These are phyloP conservation scores for Recurvomyces mirabilis DNA, from an alignment of 495 filamentous ascomycete genomes.

Conservation along the genomic window DNA sequence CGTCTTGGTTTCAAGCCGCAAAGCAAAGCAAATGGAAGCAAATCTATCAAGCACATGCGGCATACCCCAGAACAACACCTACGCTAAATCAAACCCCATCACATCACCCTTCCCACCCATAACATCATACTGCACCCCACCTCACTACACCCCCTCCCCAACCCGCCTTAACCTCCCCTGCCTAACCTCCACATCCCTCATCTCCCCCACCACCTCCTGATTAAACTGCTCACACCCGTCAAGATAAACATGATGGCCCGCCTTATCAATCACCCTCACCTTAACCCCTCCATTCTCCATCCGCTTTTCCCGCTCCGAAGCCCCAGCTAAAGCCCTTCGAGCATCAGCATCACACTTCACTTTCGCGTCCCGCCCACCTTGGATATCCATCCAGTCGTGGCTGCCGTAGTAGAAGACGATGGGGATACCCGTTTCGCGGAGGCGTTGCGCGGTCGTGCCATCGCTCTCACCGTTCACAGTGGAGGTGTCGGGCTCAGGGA, in stretches of 20 bases:
- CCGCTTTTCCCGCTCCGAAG: constrained; percentile 55
- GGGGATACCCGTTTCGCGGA: constrained; percentile 64
- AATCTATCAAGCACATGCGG: too few relatives aligned
- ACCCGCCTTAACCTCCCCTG: constrained; percentile 33
- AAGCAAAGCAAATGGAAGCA: too few relatives aligned
- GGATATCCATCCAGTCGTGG: constrained; percentile 96
- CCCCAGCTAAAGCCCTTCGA: constrained; percentile 42
- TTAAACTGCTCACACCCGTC: constrained; percentile 91
- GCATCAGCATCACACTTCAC: constrained; percentile 66
- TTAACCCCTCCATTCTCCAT: constrained; percentile 67
- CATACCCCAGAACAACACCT: too few relatives aligned
- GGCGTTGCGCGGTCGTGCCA: neutral
- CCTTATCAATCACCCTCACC: constrained; percentile 68
- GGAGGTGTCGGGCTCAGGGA: constrained; percentile 17
- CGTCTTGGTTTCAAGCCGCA: too few relatives aligned
- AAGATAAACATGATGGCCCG: constrained; percentile 89
- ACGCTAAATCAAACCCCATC: too few relatives aligned
- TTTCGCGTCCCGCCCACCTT: constrained; percentile 69
- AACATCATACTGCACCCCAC: too few relatives aligned
- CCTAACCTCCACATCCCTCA: constrained; percentile 55
- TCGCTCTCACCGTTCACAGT: neutral
- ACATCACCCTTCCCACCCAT: too few relatives aligned
- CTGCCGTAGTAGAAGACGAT: constrained; percentile 92
- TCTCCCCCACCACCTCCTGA: constrained; percentile 56
- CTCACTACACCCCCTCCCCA: too few relatives aligned